phyloP scores from a whole-genome alignment of 225 moss, liverwort and hornwort genomes.

The Takakia lepidozioides region DNA sequence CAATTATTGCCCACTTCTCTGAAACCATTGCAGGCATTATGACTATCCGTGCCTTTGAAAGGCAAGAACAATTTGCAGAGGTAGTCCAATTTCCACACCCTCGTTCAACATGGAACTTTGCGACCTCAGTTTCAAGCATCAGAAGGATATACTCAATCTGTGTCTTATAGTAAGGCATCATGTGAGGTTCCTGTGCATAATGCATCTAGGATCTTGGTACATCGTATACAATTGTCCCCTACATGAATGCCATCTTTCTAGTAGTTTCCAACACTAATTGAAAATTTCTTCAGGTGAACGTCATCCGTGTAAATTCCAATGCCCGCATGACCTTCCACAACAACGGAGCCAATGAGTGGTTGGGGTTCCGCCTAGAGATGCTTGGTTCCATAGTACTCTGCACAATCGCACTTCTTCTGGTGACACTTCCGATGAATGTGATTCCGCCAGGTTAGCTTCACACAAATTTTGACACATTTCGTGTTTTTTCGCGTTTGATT shows the following conservation, averaged over 20 bases:
- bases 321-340: constrained; percentile 51
- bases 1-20: constrained; percentile 72
- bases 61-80: constrained; percentile 43
- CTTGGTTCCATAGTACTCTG: constrained; percentile 48
- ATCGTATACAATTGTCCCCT: no score
- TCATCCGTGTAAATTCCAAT: constrained; percentile 36
- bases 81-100: constrained; percentile 8
- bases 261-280: no score
- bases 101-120: no score
- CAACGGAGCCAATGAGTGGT: constrained; percentile 53
- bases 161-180: no score
- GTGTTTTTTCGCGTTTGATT: no score
- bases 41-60: constrained; percentile 63
- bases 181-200: no score
- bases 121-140: no score
- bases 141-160: no score
- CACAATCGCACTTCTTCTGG: constrained; percentile 48
- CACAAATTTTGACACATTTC: no score
- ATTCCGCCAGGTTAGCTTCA: constrained; percentile 7
- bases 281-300: constrained; percentile 10
- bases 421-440: constrained; percentile 16
- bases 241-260: no score
- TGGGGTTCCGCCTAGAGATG: constrained; percentile 66
- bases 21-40: constrained; percentile 64
- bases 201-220: no score